Conservation (phyloP, 2,329 filamentous ascomycete species). For the Gnomoniopsis smithogilvyi region DNA sequence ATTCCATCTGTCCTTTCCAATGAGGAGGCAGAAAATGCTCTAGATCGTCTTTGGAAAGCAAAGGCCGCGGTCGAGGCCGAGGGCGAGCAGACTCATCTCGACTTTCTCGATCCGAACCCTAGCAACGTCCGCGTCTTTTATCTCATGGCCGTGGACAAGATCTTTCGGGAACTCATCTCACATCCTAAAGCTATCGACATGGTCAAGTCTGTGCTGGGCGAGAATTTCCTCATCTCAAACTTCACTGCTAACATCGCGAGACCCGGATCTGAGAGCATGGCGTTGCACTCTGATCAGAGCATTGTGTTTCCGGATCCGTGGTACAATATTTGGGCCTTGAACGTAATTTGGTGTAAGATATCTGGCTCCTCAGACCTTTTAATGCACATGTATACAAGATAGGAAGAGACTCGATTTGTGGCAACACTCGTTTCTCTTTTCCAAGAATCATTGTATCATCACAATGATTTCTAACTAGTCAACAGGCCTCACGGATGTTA, state of each 20-base stretch:
- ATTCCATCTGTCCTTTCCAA: slow-evolving; percentile 13
- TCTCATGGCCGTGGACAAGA: slow-evolving; percentile 18
- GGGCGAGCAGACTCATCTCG: slow-evolving; percentile 14
- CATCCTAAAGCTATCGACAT: slow-evolving; percentile 18
- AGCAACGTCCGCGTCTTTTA: slow-evolving; percentile 20
- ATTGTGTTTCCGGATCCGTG: slow-evolving; percentile 31
- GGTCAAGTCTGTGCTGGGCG: slow-evolving; percentile 26
- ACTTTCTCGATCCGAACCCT: slow-evolving; percentile 18
- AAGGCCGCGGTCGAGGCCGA: slow-evolving; percentile 9
- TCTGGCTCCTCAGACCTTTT: too few species aligned
- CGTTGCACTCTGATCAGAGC: slow-evolving; percentile 31
- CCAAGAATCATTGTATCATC: too few species aligned
- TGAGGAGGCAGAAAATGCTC: slow-evolving; percentile 7
- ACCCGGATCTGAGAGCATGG: slow-evolving; percentile 29
- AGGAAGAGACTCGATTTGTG: too few species aligned
- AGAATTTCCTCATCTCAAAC: slow-evolving; percentile 30
- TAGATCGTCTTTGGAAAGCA: slow-evolving; percentile 15
- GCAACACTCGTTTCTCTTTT: too few species aligned
- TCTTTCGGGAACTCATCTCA: slow-evolving; percentile 19
- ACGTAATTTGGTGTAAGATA: slow-evolving; percentile 28
- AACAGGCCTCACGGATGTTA: slow-evolving; percentile 24
- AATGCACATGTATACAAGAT: too few species aligned
- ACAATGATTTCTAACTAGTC: too few species aligned
- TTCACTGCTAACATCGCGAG: slow-evolving; percentile 34
- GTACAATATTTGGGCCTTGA: slow-evolving; percentile 21